Conservation (phyloP, 202 grass and related monocot species). For the Panicum hallii region DNA sequence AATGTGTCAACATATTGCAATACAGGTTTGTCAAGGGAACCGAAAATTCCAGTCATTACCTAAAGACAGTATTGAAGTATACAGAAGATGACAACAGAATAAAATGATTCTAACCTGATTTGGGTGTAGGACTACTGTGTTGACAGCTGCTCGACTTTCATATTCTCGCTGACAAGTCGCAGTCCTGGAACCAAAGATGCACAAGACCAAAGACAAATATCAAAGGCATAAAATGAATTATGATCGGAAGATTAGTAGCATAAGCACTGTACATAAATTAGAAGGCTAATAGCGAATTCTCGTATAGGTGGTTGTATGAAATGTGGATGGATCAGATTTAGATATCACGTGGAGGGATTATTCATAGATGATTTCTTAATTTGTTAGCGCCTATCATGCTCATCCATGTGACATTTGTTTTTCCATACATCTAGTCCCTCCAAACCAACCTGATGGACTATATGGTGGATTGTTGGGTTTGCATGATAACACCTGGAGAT, state of each 20-base stretch:
- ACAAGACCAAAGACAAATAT: constrained; percentile 29
- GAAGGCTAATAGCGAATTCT: background rate
- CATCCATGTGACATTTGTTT: background rate
- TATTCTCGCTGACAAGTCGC: constrained; percentile 95
- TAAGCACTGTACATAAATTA: background rate
- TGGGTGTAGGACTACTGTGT: constrained; percentile 93
- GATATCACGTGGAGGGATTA: background rate
- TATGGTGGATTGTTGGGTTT: background rate
- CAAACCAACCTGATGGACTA: background rate
- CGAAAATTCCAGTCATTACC: background rate
- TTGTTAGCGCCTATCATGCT: background rate
- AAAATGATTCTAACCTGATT: constrained; percentile 75
- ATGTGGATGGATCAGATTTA: background rate
- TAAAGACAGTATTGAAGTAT: background rate
- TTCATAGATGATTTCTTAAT: background rate
- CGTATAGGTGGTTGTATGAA: background rate
- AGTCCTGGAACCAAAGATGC: constrained; percentile 54
- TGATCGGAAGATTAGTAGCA: constrained; percentile 5
- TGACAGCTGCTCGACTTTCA: constrained; percentile 93
- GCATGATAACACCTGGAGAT: constrained; percentile 28
- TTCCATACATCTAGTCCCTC: background rate
- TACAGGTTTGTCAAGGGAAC: background rate
- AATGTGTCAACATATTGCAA: background rate
- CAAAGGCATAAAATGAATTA: constrained; percentile 9
- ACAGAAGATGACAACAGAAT: too few species aligned